Evolutionary conservation across 164 flowering plant genomes (phyloP).

Genomic region (Cinnamomum chago): DNA sequence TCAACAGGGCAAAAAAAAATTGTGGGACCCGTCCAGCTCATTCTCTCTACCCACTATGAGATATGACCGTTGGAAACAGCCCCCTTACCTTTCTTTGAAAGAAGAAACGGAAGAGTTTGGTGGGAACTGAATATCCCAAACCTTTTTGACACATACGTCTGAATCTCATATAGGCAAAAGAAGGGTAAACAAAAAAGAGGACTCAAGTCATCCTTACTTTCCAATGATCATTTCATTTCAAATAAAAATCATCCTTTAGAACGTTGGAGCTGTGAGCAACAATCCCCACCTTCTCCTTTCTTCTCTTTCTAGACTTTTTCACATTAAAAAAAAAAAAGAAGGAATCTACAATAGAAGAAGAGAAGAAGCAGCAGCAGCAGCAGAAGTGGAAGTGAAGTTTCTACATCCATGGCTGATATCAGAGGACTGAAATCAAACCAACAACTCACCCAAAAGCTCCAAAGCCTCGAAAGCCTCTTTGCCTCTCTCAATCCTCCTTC

Average conservation of each 20-base stretch:
- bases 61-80: not conserved
- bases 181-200: too few relatives aligned
- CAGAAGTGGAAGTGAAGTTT: not conserved
- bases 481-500: conserved; percentile 2
- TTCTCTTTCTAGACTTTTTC: not conserved
- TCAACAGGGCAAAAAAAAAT: too few relatives aligned
- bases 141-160: not conserved
- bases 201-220: not conserved
- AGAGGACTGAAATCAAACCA: not conserved
- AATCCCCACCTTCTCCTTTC: too few relatives aligned
- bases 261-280: too few relatives aligned
- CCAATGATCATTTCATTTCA: not conserved
- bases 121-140: not conserved
- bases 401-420: conserved; percentile 5
- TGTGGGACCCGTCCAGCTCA: too few relatives aligned
- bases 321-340: too few relatives aligned
- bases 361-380: not conserved
- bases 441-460: conserved; percentile 4
- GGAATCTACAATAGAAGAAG: not conserved
- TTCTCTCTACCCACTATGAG: too few relatives aligned
- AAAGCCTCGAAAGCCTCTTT: conserved; percentile 3
- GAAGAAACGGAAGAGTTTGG: not conserved
- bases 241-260: not conserved
- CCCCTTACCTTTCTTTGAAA: not conserved
- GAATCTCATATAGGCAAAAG: not conserved